These are phyloP conservation scores for Dalechampia spathulata DNA, from an alignment of 441 rosid species.

Conservation along the genomic window DNA sequence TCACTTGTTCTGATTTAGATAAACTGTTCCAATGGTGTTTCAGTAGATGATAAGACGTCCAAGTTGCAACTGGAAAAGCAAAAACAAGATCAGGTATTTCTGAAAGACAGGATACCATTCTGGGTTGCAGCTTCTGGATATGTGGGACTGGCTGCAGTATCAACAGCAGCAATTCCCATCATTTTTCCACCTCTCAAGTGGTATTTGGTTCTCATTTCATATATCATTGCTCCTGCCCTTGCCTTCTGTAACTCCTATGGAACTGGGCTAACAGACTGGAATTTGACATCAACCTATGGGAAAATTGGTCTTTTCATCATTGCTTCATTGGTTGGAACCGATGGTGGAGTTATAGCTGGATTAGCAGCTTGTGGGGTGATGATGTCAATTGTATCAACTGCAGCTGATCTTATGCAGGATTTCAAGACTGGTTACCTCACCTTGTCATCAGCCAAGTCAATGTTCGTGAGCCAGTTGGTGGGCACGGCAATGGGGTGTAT, in stretches of 20 bases:
- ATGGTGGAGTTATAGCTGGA: slow-evolving; percentile 89
- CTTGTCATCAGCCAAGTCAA: slow-evolving; percentile 85
- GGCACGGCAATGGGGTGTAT: slow-evolving; percentile 90
- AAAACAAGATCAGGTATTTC: slow-evolving; percentile 61
- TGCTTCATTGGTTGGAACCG: slow-evolving; percentile 66
- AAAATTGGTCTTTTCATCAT: slow-evolving; percentile 87
- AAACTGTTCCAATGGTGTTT: slow-evolving; percentile 12
- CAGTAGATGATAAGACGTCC: slow-evolving; percentile 46
- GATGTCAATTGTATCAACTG: slow-evolving; percentile 91
- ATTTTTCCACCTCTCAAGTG: slow-evolving; percentile 80
- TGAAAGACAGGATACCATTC: slow-evolving; percentile 69
- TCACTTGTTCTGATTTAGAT: slow-evolving; percentile 5
- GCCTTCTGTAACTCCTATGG: slow-evolving; percentile 96
- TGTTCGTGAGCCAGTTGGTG: slow-evolving; percentile 83
- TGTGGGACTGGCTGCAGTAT: slow-evolving; percentile 79
- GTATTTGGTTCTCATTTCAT: slow-evolving; percentile 77
- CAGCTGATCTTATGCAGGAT: slow-evolving; percentile 96
- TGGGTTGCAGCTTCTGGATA: slow-evolving; percentile 85
- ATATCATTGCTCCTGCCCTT: slow-evolving; percentile 78
- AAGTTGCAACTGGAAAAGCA: slow-evolving; percentile 43
- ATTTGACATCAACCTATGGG: slow-evolving; percentile 70
- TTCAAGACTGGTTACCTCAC: slow-evolving; percentile 89
- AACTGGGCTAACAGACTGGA: slow-evolving; percentile 86
- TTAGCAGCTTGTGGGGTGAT: slow-evolving; percentile 81
- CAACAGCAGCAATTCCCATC: slow-evolving; percentile 65